phyloP scores from a whole-genome alignment of 148 eudicot genomes.

The Polygonum aviculare region DNA sequence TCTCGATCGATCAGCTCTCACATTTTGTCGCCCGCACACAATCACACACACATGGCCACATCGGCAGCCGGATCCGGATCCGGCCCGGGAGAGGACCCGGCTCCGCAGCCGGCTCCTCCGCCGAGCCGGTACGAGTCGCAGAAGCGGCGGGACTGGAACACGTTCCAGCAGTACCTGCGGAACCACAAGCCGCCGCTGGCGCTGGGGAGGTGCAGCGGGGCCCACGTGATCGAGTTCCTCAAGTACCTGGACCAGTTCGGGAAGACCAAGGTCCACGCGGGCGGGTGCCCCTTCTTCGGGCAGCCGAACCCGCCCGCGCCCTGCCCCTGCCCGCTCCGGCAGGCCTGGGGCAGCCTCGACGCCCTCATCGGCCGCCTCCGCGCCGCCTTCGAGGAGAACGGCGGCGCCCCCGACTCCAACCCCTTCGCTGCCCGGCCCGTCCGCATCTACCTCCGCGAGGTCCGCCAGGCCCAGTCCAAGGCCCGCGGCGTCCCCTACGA shows the following conservation, averaged over 20 bases:
- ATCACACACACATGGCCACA: too few relatives aligned
- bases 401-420: slow-evolving; percentile 7
- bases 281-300: slow-evolving; percentile 53
- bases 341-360: slow-evolving; percentile 74
- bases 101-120: background rate
- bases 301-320: slow-evolving; percentile 64
- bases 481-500: slow-evolving; percentile 11
- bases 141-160: slow-evolving; percentile 71
- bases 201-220: slow-evolving; percentile 54
- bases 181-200: slow-evolving; percentile 72
- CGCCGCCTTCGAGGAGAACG: slow-evolving; percentile 55
- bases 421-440: slow-evolving; percentile 11
- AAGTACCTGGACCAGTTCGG: slow-evolving; percentile 73
- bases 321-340: slow-evolving; percentile 55
- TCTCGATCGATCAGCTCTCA: too few relatives aligned
- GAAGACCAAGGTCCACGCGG: slow-evolving; percentile 58
- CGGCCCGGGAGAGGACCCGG: background rate
- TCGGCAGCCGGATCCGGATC: background rate
- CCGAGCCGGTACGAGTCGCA: slow-evolving; percentile 15
- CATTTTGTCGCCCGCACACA: too few relatives aligned
- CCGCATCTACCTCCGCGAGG: slow-evolving; percentile 9
- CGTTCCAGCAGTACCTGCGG: slow-evolving; percentile 51
- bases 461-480: slow-evolving; percentile 8
- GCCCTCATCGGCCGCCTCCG: slow-evolving; percentile 64
- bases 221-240: slow-evolving; percentile 66